Conservation (phyloP, 169 alveolate species). For the Cyclospora cayetanensis region DNA sequence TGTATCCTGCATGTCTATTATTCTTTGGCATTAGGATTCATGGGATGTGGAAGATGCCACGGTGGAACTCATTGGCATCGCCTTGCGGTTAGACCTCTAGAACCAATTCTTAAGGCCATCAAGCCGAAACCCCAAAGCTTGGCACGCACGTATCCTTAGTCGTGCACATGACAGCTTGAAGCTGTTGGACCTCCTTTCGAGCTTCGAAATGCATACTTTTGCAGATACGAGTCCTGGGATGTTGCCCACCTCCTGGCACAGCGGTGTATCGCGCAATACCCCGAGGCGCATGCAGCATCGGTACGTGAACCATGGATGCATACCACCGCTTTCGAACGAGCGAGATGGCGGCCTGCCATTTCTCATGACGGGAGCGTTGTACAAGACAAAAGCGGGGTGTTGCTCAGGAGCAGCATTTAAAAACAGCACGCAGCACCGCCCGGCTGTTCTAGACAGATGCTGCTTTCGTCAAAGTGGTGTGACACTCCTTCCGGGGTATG, state of each 20-base stretch:
- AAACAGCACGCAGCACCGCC: background rate
- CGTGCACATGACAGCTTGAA: background rate
- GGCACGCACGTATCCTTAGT: background rate
- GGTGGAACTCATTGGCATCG: slow-evolving; percentile 53
- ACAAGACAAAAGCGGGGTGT: background rate
- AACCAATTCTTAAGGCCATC: background rate
- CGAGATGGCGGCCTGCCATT: background rate
- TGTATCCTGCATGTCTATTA: background rate
- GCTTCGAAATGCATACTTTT: background rate
- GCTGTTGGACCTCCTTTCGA: background rate
- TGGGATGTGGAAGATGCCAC: slow-evolving; percentile 62
- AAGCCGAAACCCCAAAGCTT: background rate
- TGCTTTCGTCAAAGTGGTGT: background rate
- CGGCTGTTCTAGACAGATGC: background rate
- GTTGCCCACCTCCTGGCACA: slow-evolving; percentile 70
- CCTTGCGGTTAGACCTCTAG: background rate
- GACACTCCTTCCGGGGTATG: background rate
- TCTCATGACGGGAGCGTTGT: background rate
- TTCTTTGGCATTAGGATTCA: background rate
- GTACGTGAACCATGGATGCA: background rate
- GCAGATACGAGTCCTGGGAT: slow-evolving; percentile 68
- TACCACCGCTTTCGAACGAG: background rate
- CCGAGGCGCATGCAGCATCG: slow-evolving; percentile 69
- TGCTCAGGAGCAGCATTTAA: background rate
- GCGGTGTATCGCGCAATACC: slow-evolving; percentile 52